These are phyloP conservation scores for Cyberlindnera japonica DNA, from an alignment of 805 yeast species.

Conservation along the genomic window DNA sequence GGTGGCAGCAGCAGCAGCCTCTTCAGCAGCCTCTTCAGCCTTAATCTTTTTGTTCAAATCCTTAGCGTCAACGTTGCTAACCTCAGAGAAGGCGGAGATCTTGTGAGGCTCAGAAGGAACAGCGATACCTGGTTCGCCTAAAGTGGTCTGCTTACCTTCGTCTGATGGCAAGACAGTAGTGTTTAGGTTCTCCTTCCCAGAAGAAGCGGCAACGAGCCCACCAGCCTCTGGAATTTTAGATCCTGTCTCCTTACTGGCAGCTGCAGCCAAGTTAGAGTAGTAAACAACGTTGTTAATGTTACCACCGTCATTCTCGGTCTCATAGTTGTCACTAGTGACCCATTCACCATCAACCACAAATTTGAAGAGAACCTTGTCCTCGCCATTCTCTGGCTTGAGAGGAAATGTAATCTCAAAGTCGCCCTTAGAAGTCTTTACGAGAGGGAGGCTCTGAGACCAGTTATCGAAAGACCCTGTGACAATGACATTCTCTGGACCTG, in stretches of 20 bases:
- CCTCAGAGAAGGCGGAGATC: constrained; percentile 53
- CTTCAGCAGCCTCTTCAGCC: constrained; percentile 13
- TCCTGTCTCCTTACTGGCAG: constrained; percentile 14
- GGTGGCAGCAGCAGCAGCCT: constrained; percentile 16
- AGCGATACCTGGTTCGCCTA: constrained; percentile 74
- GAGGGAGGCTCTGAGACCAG: constrained; percentile 58
- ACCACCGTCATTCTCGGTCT: constrained; percentile 40
- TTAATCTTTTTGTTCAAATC: constrained; percentile 37
- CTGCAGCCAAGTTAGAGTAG: constrained; percentile 20
- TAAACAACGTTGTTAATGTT: constrained; percentile 36
- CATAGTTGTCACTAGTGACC: constrained; percentile 40
- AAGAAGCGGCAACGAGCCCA: constrained; percentile 32
- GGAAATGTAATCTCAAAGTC: constrained; percentile 61
- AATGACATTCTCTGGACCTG: constrained; percentile 54
- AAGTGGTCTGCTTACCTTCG: constrained; percentile 36
- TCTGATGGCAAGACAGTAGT: constrained; percentile 39
- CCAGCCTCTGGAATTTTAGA: constrained; percentile 44
- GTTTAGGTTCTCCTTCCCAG: constrained; percentile 13
- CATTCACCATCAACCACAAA: constrained; percentile 72
- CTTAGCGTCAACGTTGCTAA: constrained; percentile 46
- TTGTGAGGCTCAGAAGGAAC: constrained; percentile 54
- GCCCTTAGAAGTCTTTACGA: constrained; percentile 58
- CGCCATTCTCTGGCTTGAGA: constrained; percentile 34
- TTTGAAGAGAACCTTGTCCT: constrained; percentile 43
- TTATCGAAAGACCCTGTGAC: constrained; percentile 70